A percentile compares a stretch with the other conserved stretches of the same genome.
These are phyloP conservation scores for Inonotus obliquus DNA, from an alignment of 1,284 basidiomycete genomes.

Conservation along the genomic window DNA sequence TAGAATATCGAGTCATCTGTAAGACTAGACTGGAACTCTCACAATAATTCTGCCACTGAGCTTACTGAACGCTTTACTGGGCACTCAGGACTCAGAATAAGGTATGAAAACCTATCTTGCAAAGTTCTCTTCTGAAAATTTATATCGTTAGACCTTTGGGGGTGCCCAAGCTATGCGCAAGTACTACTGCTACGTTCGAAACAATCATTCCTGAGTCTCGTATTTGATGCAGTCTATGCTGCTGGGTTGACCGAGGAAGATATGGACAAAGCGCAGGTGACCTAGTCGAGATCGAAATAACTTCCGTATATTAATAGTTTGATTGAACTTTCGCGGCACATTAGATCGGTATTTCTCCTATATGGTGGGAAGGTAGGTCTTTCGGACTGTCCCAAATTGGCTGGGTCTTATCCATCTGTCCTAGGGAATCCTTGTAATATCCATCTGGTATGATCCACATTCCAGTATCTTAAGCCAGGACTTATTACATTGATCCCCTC, in stretches of 20 bases:
- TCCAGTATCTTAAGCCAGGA: neutral
- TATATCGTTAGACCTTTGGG: constrained; percentile 49
- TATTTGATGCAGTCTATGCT: constrained; percentile 55
- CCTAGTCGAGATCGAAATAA: constrained; percentile 4
- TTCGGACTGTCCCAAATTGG: neutral
- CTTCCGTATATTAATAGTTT: constrained; percentile 1
- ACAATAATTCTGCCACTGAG: neutral
- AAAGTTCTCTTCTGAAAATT: neutral
- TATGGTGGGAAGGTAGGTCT: constrained; percentile 79
- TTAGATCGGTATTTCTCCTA: constrained; percentile 77
- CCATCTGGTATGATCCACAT: constrained; percentile 56
- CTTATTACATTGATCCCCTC: neutral
- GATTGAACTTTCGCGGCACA: constrained; percentile 7
- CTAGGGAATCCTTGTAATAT: constrained; percentile 78
- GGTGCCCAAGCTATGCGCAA: constrained; percentile 80
- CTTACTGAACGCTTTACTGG: neutral
- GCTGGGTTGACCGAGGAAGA: constrained; percentile 73
- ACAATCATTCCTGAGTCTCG: constrained; percentile 9
- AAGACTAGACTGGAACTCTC: neutral
- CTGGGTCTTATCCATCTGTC: neutral
- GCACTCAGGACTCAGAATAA: constrained; percentile 56
- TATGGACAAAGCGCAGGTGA: constrained; percentile 77
- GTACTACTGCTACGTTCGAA: constrained; percentile 25
- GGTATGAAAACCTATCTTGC: constrained; percentile 31
- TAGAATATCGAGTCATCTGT: constrained; percentile 58